Evolutionary conservation across 371 early-diverging fungal species (phyloP), one percentile per base, ranked within the genome.

Genomic region (Mortierella sp.): DNA sequence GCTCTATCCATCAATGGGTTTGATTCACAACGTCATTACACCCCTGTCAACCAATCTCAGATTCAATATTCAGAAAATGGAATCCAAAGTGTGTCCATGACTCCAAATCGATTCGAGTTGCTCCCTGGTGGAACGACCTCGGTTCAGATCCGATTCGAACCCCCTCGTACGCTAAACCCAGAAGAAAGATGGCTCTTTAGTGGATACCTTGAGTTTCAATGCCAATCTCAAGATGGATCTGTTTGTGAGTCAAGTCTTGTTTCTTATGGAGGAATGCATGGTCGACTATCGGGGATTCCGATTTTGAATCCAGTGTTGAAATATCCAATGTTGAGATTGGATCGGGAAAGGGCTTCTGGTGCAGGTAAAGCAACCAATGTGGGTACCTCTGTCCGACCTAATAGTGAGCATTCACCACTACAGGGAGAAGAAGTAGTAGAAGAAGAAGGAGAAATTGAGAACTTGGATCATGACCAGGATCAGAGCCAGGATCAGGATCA

Each of bases 201-300:
- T 28, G 75, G 75, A 14, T 75, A 51, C 16, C 14, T 75, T 2
- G 70, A 75, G 44, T 66, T 75, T 21, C 28, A 26, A 12, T 75
- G 75, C 44, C 45, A 21, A 4, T 58, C 75, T 0, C 53, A 26
- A 7, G 25, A 16, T 26, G 19, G n/a, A 53, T 7, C 23, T 12
- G 21, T 51, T 7, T 75, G 75, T 28, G 75, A 23, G 3, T 69
- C 75, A n/a, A 69, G 70, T 55, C 2, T 70, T 14, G 55, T 75
- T 0, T 75, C 75, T 0, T 75, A 75, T 29, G 75, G 75, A 4
- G 75, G 75, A 0, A 69, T 75, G 75, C 75, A 75, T 56, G 75
- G 75, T 18, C 59, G 25, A 7, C 43, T 75, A 3, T 57, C 66
- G 0, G 66, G 52, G 0, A 48, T 75, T 25, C 75, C 75, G 4